Percentiles rank a stretch among this genome's conserved stretches.
phyloP scores from a whole-genome alignment of 257 asterid genomes.

The Plantago major region DNA sequence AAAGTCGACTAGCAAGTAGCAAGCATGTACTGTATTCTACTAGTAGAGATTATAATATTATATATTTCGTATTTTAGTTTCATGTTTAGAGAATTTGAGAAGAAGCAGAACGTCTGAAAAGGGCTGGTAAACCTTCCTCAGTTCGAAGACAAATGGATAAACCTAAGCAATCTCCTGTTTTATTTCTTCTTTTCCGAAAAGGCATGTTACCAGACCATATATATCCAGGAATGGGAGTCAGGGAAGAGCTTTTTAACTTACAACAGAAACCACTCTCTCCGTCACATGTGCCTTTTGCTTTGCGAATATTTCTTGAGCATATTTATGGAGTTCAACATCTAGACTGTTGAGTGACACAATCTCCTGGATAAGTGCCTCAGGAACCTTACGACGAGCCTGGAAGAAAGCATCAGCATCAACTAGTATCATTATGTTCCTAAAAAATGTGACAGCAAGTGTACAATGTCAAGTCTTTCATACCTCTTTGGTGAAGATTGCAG shows the following conservation, averaged over 20 bases:
- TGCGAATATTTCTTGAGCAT: slow-evolving; percentile 58
- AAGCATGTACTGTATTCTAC: too few relatives aligned
- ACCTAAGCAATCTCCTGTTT: too few relatives aligned
- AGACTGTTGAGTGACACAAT: slow-evolving; percentile 59
- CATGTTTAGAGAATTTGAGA: too few relatives aligned
- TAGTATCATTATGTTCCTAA: neutral
- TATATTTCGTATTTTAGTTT: too few relatives aligned
- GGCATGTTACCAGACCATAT: neutral
- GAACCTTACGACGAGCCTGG: slow-evolving; percentile 68
- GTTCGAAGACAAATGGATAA: too few relatives aligned
- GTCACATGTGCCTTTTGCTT: slow-evolving; percentile 45
- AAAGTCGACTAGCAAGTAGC: neutral
- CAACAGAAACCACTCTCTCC: slow-evolving; percentile 33
- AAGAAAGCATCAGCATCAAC: slow-evolving; percentile 11
- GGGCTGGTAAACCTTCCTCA: too few relatives aligned
- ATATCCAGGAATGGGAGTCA: neutral
- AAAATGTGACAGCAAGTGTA: neutral
- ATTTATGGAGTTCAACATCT: slow-evolving; percentile 67
- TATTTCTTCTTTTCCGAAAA: too few relatives aligned
- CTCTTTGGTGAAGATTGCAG: slow-evolving; percentile 88
- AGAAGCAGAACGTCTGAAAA: too few relatives aligned
- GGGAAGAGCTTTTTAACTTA: slow-evolving; percentile 31
- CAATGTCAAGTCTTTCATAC: slow-evolving; percentile 29
- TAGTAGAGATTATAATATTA: neutral
- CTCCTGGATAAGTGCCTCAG: slow-evolving; percentile 56